phyloP scores from a whole-genome alignment of 148 eudicot species.

The Amaranthus cruentus region DNA sequence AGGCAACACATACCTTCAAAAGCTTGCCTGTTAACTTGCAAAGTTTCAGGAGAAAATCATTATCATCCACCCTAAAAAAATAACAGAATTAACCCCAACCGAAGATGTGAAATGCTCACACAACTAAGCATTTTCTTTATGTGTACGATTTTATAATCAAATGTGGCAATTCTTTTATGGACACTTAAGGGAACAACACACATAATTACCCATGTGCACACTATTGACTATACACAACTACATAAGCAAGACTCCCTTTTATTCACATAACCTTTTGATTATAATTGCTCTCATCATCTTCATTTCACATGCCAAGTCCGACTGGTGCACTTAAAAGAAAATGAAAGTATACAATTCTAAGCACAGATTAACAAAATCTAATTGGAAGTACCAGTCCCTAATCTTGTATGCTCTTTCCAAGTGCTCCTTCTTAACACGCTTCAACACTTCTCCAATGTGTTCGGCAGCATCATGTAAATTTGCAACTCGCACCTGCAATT shows the following conservation, averaged over 20 bases:
- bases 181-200: too few relatives aligned
- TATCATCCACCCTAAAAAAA: conserved; percentile 61
- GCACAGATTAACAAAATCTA: background rate
- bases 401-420: conserved; percentile 78
- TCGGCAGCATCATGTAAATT: conserved; percentile 86
- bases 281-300: too few relatives aligned
- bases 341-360: too few relatives aligned
- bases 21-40: conserved; percentile 74
- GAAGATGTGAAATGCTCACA: background rate
- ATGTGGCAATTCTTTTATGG: too few relatives aligned
- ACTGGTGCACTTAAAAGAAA: background rate
- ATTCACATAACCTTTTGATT: too few relatives aligned
- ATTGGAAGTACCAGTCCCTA: conserved; percentile 47
- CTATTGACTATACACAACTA: too few relatives aligned
- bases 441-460: conserved; percentile 85
- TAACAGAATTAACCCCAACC: background rate
- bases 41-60: conserved; percentile 76
- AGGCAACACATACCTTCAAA: conserved; percentile 45
- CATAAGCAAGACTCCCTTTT: too few relatives aligned
- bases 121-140: background rate
- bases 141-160: background rate
- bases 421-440: conserved; percentile 78
- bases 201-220: too few relatives aligned
- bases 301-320: background rate
- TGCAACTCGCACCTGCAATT: conserved; percentile 78